Evolutionary conservation across 768 basidiomycete species (phyloP), one percentile per base, ranked within the genome.

Genomic region (Daedaleopsis nitida): DNA sequence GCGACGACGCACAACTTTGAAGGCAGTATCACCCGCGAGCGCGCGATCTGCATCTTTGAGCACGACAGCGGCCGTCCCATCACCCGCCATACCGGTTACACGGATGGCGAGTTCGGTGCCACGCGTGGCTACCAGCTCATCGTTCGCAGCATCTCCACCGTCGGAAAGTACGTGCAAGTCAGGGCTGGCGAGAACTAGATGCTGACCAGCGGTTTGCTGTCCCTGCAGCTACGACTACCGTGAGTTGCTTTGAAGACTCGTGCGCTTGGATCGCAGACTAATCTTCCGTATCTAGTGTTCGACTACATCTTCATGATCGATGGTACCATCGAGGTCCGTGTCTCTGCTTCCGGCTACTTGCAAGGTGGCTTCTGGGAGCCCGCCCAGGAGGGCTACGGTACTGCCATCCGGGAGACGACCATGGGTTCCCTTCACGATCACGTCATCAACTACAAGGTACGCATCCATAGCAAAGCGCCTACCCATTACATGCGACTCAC

Each of bases 351-450:
- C 4, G 87, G 87, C 1, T 89, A 89, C 68, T 75, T 88, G 55
- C 87, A 88, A 73, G 86, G 83, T 47, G 85, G 82, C 13, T 85
- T 78, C 68, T 87, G 84, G 81, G 80, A 82, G 37, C 61, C 75
- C 1, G 68, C 76, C 17, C 81, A 86, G 70, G 74, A 74, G 4
- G 66, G 73, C 0, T 87, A 87, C 65, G 87, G 87, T 0, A 76
- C 79, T 24, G 78, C 76, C 16, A 86, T 89, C 50, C 80, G 79
- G 55, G 78, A 84, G 37, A 80, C 77, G 3, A 79, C 78, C n/a
- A 86, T 87, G 84, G 87, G 87, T 12, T 85, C 80, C 42, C 70
- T 88, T 12, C 87, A 88, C 61, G 86, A 89, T 68, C 86, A 87
- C 65, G 81, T 88, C 37, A 83, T 89, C 68, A 86, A 86, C 69